Evolutionary conservation across 225 moss, liverwort and hornwort species (phyloP), one percentile per base, ranked within the genome.

Genomic region (Neckera pumila): DNA sequence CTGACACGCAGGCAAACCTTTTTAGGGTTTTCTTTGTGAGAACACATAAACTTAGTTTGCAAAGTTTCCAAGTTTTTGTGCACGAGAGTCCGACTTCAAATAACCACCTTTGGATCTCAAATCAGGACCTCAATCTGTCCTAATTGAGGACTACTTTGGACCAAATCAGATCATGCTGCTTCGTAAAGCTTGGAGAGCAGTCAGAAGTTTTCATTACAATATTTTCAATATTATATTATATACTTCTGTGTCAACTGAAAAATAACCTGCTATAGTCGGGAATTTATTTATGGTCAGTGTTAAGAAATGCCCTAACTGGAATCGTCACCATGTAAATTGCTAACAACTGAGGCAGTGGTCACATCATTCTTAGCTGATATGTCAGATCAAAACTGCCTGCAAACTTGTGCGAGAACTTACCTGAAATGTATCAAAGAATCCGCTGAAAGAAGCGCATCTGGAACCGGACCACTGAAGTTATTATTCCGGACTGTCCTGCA

Each of bases 391-490:
- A 51, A 51, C 38, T 56, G 28, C 34, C 23, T 38, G 23, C 59
- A 72, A 79, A 63, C 17, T 20, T 49, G 11, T 21, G 19, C 47
- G 10, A 79, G 22, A 20, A 63, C 91, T 77, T 36, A 91, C 88
- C 40, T 62, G 86, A 91, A 88, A n/a, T 17, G 27, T 42, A 83
- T 76, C 12, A 10, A 25, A 64, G 88, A 88, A 22, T 78, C 51
- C 9, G 76, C 10, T n/a, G 86, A 70, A 56, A 91, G 91, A 82
- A 88, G 91, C n/a, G 77, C 86, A 82, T 47, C 28, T 71, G 85
- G 88, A 92, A 92, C 82, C 28, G 72, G 17, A 33, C 90, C 90
- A 73, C 85, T 88, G 43, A 92, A 82, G 83, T 88, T 90, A 47
- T 92, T 92, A 38, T 90, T 88, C 65, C 83, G 62, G 60, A 90